phyloP scores from a whole-genome alignment of 768 basidiomycete genomes.

The Kwoniella mangroviensis region DNA sequence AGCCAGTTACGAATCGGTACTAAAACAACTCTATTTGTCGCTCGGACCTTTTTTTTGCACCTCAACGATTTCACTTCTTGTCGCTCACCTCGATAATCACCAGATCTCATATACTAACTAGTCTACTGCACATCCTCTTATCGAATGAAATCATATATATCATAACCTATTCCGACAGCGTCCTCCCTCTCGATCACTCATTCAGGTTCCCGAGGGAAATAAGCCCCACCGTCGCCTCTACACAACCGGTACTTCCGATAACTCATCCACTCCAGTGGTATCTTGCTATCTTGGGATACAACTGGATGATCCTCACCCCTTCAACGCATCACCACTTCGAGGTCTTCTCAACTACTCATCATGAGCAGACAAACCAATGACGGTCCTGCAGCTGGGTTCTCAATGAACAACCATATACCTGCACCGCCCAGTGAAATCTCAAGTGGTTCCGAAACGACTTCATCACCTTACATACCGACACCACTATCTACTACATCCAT shows the following conservation, averaged over 20 bases:
- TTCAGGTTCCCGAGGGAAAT: neutral
- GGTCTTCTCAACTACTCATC: neutral
- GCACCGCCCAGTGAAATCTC: neutral
- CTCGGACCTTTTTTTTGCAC: neutral
- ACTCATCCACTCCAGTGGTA: neutral
- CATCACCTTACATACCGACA: constrained; percentile 14
- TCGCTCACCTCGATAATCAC: neutral
- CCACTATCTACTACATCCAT: constrained; percentile 6
- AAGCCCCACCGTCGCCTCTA: neutral
- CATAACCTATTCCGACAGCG: neutral
- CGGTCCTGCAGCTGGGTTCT: neutral
- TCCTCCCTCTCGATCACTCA: neutral
- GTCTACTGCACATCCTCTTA: neutral
- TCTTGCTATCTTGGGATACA: neutral
- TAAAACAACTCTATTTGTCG: neutral
- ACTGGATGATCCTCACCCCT: neutral
- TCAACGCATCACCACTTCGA: neutral
- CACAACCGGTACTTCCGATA: neutral
- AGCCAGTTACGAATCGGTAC: neutral
- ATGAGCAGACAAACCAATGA: constrained; percentile 6
- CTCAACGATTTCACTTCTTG: neutral
- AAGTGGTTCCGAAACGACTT: constrained; percentile 7
- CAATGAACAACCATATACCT: neutral
- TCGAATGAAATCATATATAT: neutral
- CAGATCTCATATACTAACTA: neutral